These are phyloP conservation scores for Elsinoe arachidis DNA, from an alignment of 2,329 filamentous ascomycete genomes.

Conservation along the genomic window DNA sequence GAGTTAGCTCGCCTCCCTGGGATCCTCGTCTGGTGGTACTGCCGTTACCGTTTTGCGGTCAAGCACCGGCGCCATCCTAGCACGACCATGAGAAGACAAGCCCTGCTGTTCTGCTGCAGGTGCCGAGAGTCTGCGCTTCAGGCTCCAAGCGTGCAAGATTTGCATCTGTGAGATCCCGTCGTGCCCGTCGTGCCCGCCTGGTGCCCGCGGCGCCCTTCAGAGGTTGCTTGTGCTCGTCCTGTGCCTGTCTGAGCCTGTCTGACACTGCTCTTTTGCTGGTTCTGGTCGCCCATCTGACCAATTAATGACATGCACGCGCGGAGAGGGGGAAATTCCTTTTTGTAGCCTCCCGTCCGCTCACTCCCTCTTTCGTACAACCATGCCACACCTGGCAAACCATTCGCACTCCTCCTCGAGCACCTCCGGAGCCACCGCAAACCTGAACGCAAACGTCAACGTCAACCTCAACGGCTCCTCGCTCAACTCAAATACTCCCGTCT, in stretches of 20 bases:
- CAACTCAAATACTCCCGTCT: constrained; percentile 9
- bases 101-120: background rate
- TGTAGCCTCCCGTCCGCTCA: constrained; percentile 7
- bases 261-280: background rate
- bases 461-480: background rate
- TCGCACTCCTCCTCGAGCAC: background rate
- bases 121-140: too few species aligned
- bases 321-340: constrained; percentile 7
- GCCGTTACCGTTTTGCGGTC: constrained; percentile 9
- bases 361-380: constrained; percentile 12
- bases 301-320: background rate
- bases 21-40: constrained; percentile 9
- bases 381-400: constrained; percentile 5
- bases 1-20: constrained; percentile 6
- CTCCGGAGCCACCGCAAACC: background rate
- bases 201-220: background rate
- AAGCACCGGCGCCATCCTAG: constrained; percentile 12
- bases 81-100: background rate
- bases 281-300: background rate
- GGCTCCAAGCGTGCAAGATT: too few species aligned
- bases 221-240: background rate
- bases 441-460: background rate
- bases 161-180: constrained; percentile 6
- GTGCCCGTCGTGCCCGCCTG: too few species aligned
- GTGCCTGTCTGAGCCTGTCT: background rate